Base-by-base conservation (phyloP, 352 stramenopile species). In the Pythium vanterpoolii region DNA sequence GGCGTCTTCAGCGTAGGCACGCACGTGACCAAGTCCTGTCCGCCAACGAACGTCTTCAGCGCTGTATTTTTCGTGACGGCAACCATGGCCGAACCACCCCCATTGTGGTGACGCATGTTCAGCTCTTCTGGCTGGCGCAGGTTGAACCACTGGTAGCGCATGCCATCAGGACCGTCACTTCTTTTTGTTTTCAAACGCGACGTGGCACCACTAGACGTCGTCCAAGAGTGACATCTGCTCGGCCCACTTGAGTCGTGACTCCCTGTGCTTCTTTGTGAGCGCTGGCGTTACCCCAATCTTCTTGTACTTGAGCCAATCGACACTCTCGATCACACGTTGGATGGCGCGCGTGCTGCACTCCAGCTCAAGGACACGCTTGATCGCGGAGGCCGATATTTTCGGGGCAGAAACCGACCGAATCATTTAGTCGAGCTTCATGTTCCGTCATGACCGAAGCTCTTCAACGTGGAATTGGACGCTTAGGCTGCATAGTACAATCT, bases 261-360 rank as follows among this genome's bases (percentile, higher is more conserved):
- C n/a, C 18, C 16, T 28, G 21, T 48, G 42, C n/a, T 6, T 28
- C 18, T 28, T 30, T 27, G 18, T 18, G 42, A 48, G 42, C 21
- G 10, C 18, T 36, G 42, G 42, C 4, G 42, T 21, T 6, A 11
- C 21, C 42, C 42, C 16, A 21, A 48, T 28, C 42, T 48, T 48
- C 42, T 48, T 27, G 42, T 48, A 48, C 42, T 48, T 48, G 10
- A 48, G 42, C 42, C 42, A 48, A 44, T 44, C 38, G 38, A 44
- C 14, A 6, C n/a, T 16, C 38, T 44, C 14, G 38, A n/a, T n/a
- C 13, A 44, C 38, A 16, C 38, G 38, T 16, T 44, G 38, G 38
- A 44, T 18, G 6, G 38, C 19, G n/a, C 38, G 38, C 13, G n/a
- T 21, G 38, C 38, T 44, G n/a, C 38, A 44, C 38, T 18, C n/a